Base-by-base conservation (phyloP, 1,284 basidiomycete genomes). In the Trichosporon coremiiforme region DNA sequence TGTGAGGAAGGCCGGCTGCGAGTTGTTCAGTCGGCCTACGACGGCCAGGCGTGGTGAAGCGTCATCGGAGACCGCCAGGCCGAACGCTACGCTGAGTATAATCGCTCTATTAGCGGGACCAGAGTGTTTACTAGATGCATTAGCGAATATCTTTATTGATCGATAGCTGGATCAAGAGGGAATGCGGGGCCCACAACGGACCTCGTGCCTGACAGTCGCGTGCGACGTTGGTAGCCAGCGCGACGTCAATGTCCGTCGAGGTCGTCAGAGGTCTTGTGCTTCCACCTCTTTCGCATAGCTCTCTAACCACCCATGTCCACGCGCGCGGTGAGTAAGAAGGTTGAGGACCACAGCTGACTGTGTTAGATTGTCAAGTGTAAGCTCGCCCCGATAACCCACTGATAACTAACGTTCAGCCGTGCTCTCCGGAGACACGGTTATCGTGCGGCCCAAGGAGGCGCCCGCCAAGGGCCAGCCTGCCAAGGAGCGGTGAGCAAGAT, bases 371-470 rank as follows among this genome's bases (percentile, higher is more conserved):
- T 84, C 69, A 82, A 83, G 75, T 81, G 82, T 82, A 53, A 71
- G 81, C 66, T 12, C 25, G 25, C 25, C 25, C 25, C 25, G 25
- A 25, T 25, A 25, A 25, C 25, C 25, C 25, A 25, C 25, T 25
- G 25, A 25, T 25, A 25, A 15, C 72, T 73, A 29, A 73, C 68
- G 38, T 66, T 4, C 78, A 95, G 93, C 91, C 80, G 92, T 93
- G 75, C 88, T 92, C 75, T 95, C 93, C 66, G 93, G 93, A 62
- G 94, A 95, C 83, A 91, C 93, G 62, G 88, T 96, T 68, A 87
- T 94, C 70, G 85, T 95, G 71, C 89, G 93, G 50, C 76, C 81
- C 77, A 90, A 89, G 74, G 87, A 89, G 70, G 88, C 89, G 17
- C 90, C 90, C 31, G 88, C 89, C 7, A 90, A 92, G 79, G 92